Evolutionary conservation across 1,139 yeast species (phyloP).

Genomic region (Yamadazyma epiphylla): DNA sequence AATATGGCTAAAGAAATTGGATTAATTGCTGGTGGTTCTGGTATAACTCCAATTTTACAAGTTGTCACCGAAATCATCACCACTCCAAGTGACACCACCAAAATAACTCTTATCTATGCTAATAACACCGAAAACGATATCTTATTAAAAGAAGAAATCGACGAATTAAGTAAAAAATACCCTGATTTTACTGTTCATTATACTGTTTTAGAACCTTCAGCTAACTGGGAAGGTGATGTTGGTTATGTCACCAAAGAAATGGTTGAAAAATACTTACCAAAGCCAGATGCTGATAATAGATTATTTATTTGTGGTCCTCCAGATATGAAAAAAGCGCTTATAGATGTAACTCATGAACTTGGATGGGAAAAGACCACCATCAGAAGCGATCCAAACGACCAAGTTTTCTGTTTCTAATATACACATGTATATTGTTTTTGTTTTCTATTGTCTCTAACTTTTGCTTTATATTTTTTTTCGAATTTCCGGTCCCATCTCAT

Average conservation of each 20-base stretch:
- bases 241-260: constrained; percentile 61
- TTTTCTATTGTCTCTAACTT: no score
- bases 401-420: constrained; percentile 63
- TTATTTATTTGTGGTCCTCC: constrained; percentile 77
- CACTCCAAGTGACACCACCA: constrained; percentile 60
- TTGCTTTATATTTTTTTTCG: no score
- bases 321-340: constrained; percentile 54
- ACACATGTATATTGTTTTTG: no score
- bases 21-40: constrained; percentile 80
- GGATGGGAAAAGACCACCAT: constrained; percentile 54
- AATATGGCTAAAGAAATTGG: constrained; percentile 62
- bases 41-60: constrained; percentile 76
- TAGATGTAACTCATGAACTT: constrained; percentile 47
- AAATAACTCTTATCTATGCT: constrained; percentile 59
- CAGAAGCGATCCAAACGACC: constrained; percentile 53
- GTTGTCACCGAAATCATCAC: constrained; percentile 62
- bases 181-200: constrained; percentile 53
- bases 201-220: constrained; percentile 33
- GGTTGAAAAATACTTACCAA: constrained; percentile 50
- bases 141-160: constrained; percentile 63
- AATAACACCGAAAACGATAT: constrained; percentile 74
- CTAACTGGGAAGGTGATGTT: constrained; percentile 51
- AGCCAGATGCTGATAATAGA: constrained; percentile 43
- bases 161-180: constrained; percentile 58
- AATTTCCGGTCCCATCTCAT: no score